phyloP scores from a whole-genome alignment of 345 rosid genomes.

The Pistacia integerrima region DNA sequence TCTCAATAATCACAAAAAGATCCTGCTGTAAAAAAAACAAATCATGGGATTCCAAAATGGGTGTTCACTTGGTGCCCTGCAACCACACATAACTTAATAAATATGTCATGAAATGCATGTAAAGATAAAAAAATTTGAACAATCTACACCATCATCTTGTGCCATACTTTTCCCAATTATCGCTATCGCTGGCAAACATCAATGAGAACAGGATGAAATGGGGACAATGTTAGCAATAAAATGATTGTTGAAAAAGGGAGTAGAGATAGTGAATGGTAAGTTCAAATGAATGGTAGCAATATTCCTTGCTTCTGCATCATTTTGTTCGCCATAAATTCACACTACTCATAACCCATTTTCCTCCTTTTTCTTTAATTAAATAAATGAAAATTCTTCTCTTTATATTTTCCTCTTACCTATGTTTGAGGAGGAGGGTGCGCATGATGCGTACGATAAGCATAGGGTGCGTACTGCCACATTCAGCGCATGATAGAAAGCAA shows the following conservation, averaged over 20 bases:
- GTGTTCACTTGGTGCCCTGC: slow-evolving; percentile 67
- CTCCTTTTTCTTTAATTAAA: not conserved
- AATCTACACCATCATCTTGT: not conserved
- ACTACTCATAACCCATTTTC: slow-evolving; percentile 34
- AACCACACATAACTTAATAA: slow-evolving; percentile 41
- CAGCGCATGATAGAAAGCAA: slow-evolving; percentile 13
- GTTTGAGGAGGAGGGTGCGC: not conserved
- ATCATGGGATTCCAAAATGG: slow-evolving; percentile 57
- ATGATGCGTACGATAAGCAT: not conserved
- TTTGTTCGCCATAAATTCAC: slow-evolving; percentile 77
- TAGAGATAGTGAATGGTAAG: slow-evolving; percentile 17
- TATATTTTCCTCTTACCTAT: no score
- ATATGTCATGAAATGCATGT: slow-evolving; percentile 44
- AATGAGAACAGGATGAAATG: not conserved
- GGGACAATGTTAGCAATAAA: slow-evolving; percentile 30
- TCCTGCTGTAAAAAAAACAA: slow-evolving; percentile 36
- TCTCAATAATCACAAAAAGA: slow-evolving; percentile 37
- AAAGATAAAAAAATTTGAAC: slow-evolving; percentile 10
- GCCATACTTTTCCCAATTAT: no score
- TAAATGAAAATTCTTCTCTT: no score
- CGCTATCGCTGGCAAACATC: no score
- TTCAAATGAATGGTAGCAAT: slow-evolving; percentile 40
- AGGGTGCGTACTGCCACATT: not conserved
- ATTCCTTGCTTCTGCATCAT: slow-evolving; percentile 60
- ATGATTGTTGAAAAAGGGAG: slow-evolving; percentile 32